Evolutionary conservation across 495 filamentous ascomycete genomes (phyloP), one percentile per base, ranked within the genome.

Genomic region (Rostrohypoxylon terebratum): DNA sequence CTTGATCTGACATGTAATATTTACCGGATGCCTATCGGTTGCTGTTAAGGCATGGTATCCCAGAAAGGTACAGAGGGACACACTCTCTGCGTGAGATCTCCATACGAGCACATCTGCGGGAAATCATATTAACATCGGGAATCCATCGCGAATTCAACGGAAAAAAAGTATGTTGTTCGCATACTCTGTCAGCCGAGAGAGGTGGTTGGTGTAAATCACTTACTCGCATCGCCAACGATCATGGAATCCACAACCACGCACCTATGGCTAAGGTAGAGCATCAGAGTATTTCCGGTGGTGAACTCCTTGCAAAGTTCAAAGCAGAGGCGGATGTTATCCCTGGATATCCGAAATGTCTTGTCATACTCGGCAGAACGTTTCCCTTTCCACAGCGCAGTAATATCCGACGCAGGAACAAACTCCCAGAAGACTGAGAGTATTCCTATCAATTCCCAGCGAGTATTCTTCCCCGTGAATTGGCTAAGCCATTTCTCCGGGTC

Each of bases 361-460:
- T 71, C 71, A 20, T 61, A 74, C n/a, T 72, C 47, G 11, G 58
- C 65, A 8, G 75, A 68, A 0, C 67, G 59, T 13, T 54, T 34
- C 9, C 60, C 62, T 4, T 68, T 71, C 33, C 50, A 60, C 3
- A 57, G 23, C 1, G 59, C 67, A 4, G 53, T 48, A 6, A 33
- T 42, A 0, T 63, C 47, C 3, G 59, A 53, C 8, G 59, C 62
- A 2, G 66, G 63, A 23, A 60, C 50, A 28, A 66, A 75, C 31
- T 72, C 86, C 59, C 83, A 84, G 42, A 83, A 77, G 6, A 82
- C 74, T n/a, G 88, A 83, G 0, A 90, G 76, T 36, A 86, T 75
- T 0, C 85, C 89, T 3, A 90, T 71, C 2, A 86, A 76, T 75
- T 91, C 89, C 88, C 89, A 92, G 9, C 89, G 85, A 25, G 88